These are phyloP conservation scores for Stagonosporopsis cucurbitacearum DNA, from an alignment of 2,329 filamentous ascomycete genomes.

Conservation along the genomic window DNA sequence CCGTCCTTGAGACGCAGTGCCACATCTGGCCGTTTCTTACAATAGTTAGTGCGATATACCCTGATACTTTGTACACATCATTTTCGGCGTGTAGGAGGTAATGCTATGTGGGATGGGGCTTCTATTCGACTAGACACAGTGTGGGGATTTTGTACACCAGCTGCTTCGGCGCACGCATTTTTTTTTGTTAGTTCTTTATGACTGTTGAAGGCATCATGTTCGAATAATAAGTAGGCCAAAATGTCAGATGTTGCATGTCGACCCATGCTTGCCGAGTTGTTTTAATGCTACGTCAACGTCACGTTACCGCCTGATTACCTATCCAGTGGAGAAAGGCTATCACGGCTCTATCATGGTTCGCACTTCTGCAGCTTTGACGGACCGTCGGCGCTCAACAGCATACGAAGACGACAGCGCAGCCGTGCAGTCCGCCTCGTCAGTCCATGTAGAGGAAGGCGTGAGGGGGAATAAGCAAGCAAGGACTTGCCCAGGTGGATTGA, in stretches of 20 bases:
- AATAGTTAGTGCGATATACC: slow-evolving; percentile 17
- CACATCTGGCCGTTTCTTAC: slow-evolving; percentile 11
- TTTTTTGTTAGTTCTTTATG: neutral
- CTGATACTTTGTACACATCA: slow-evolving; percentile 3
- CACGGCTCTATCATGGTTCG: neutral
- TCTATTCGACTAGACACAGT: too few species aligned
- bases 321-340: neutral
- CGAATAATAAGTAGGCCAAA: neutral
- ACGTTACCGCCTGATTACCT: too few species aligned
- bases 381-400: neutral
- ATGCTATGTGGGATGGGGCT: neutral
- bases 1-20: slow-evolving; percentile 2
- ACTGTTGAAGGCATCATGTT: neutral
- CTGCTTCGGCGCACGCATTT: neutral
- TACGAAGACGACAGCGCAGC: neutral
- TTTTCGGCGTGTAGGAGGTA: neutral
- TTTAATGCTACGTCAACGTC: neutral
- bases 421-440: slow-evolving; percentile 13
- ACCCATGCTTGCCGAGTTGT: neutral
- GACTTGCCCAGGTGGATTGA: slow-evolving; percentile 8
- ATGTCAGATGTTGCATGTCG: neutral
- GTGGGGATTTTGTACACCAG: slow-evolving; percentile 3
- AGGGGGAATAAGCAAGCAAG: neutral
- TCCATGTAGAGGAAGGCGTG: neutral
- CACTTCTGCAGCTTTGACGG: neutral